Percentiles rank a stretch among this genome's conserved stretches.
Evolutionary conservation across 176 grass and related monocot genomes (phyloP).

Genomic region (Ensete ventricosum): DNA sequence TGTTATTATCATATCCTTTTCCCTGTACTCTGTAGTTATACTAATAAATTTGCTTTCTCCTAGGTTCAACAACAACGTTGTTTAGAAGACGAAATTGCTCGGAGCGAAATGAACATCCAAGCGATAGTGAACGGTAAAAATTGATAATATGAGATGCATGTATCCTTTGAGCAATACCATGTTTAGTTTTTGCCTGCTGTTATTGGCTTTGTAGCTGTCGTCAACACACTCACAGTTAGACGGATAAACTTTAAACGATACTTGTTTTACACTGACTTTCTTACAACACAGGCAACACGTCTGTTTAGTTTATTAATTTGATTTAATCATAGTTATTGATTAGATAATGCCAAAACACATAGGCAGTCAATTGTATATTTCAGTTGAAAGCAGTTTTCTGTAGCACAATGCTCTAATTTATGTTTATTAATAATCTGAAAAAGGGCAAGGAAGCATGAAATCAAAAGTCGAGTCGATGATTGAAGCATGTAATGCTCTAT

Average conservation of each 20-base stretch:
- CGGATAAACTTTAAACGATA: no score
- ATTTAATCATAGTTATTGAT: no score
- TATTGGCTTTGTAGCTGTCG: no score
- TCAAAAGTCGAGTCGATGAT: slow-evolving; percentile 21
- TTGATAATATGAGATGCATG: neutral
- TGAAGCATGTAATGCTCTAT: slow-evolving; percentile 18
- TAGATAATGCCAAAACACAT: no score
- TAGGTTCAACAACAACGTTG: slow-evolving; percentile 24
- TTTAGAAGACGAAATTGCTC: slow-evolving; percentile 31
- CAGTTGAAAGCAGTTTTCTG: neutral
- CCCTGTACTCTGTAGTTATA: neutral
- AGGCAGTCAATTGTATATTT: no score
- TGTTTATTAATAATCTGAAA: slow-evolving; percentile 10
- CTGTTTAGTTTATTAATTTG: no score
- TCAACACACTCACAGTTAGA: no score
- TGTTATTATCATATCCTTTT: neutral
- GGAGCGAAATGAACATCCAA: slow-evolving; percentile 42
- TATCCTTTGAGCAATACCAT: neutral
- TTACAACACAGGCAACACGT: no score
- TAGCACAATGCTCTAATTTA: slow-evolving; percentile 7
- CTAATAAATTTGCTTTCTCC: slow-evolving; percentile 1
- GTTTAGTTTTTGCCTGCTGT: neutral
- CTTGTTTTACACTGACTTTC: no score
- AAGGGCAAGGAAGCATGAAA: slow-evolving; percentile 20
- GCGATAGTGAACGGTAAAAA: slow-evolving; percentile 25